These are phyloP conservation scores for Blastobotrys indianensis DNA, from an alignment of 1,139 yeast genomes.

Conservation along the genomic window DNA sequence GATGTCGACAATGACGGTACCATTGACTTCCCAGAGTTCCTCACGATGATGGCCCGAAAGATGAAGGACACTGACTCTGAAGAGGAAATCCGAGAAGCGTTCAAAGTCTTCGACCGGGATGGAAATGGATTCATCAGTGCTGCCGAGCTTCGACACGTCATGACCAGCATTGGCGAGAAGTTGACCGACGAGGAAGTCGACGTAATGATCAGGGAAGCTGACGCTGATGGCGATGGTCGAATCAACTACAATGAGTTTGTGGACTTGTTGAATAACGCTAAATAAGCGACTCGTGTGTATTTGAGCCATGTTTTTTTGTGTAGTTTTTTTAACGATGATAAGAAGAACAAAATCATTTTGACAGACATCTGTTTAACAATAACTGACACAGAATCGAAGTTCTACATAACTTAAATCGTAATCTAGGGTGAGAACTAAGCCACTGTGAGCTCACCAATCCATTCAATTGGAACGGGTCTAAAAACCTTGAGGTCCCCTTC, in stretches of 20 bases:
- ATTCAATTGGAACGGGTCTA: constrained; percentile 50
- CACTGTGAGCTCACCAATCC: constrained; percentile 43
- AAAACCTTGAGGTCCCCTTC: constrained; percentile 48
- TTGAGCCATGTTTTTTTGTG: background rate
- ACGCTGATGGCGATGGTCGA: constrained; percentile 91
- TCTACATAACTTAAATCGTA: no score
- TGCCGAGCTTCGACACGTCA: constrained; percentile 92
- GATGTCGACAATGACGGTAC: constrained; percentile 93
- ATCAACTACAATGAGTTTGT: constrained; percentile 95
- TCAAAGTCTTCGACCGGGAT: constrained; percentile 88
- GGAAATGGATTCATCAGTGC: constrained; percentile 97
- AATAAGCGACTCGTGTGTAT: constrained; percentile 20
- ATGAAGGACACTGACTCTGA: constrained; percentile 95
- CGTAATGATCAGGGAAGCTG: constrained; percentile 95
- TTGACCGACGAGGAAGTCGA: constrained; percentile 93
- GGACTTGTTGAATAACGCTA: constrained; percentile 46
- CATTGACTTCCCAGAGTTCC: constrained; percentile 73
- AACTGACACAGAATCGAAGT: no score
- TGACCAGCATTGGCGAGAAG: constrained; percentile 95
- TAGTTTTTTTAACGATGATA: constrained; percentile 6
- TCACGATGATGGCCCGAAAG: constrained; percentile 89
- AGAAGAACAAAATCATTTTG: no score
- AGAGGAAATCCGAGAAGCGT: constrained; percentile 95
- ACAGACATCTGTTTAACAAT: no score
- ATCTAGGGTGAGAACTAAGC: background rate